Evolutionary conservation across 495 filamentous ascomycete genomes (phyloP).

Genomic region (Letharia lupina): DNA sequence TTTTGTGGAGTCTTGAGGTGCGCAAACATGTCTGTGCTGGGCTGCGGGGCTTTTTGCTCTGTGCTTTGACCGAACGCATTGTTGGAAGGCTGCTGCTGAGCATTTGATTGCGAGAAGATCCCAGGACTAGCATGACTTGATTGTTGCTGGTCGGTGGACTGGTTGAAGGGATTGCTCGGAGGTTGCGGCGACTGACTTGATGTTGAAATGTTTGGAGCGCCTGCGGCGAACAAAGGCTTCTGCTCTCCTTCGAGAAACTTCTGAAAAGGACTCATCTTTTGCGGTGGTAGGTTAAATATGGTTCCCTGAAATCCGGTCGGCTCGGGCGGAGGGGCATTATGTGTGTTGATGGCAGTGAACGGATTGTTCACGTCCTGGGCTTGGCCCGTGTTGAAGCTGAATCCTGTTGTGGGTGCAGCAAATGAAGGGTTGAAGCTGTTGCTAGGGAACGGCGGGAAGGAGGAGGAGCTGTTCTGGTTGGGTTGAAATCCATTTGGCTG

Average conservation of each 20-base stretch:
- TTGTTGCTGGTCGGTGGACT: conserved; percentile 9
- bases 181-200: conserved; percentile 22
- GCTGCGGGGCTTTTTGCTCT: conserved; percentile 25
- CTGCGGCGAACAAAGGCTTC: conserved; percentile 20
- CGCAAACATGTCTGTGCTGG: conserved; percentile 26
- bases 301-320: conserved; percentile 28
- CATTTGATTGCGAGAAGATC: conserved; percentile 15
- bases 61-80: conserved; percentile 27
- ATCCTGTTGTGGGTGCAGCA: conserved; percentile 5
- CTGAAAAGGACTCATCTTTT: not conserved
- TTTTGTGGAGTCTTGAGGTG: conserved; percentile 26
- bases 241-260: not conserved
- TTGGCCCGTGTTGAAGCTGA: conserved; percentile 14
- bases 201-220: conserved; percentile 16
- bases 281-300: conserved; percentile 31
- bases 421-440: conserved; percentile 30
- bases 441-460: conserved; percentile 36
- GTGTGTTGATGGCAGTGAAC: conserved; percentile 30
- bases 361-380: conserved; percentile 33
- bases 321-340: conserved; percentile 22
- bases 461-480: conserved; percentile 21
- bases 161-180: conserved; percentile 8
- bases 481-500: conserved; percentile 2
- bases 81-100: conserved; percentile 16
- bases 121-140: conserved; percentile 6